Evolutionary conservation across 768 basidiomycete species (phyloP), one percentile per base, ranked within the genome.

Genomic region (Kockovaella imperatae): DNA sequence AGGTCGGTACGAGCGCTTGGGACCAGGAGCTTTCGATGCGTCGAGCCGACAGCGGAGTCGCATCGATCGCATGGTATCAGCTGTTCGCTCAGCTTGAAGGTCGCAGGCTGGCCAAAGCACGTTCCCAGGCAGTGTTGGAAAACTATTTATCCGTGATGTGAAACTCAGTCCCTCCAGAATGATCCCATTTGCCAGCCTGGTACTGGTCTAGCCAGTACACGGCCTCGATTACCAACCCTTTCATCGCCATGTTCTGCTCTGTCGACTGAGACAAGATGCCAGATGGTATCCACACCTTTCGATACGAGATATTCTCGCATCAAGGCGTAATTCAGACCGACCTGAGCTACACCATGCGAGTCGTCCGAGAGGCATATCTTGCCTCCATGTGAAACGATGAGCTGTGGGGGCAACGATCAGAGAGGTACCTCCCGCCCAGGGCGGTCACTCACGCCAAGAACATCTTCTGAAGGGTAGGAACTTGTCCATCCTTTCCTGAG

Each of bases 361-460:
- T 97, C 95, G 67, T 97, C 95, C 4, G 93, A 97, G 23, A 99
- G 76, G 17, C 83, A 79, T 54, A 95, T 80, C 20, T 80, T 79
- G 2, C 91, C 95, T 8, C 77, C 79, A 40, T 76, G 70, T 35
- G 75, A 64, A n/a, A 80, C 57, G 48, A 96, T 85, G 20, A 84
- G 62, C 93, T 96, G 42, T 31, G 24, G 25, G 17, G 30, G 34
- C 20, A 31, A 20, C 4, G 25, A 14, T 35, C 34, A 20, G 48
- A 20, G 7, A 36, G 20, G 29, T 24, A 35, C 7, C 6, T 46
- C 18, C n/a, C n/a, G n/a, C n/a, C n/a, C 18, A 23, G 23, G n/a
- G 17, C 45, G 26, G 23, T n/a, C 1, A 71, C 78, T 62, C 57
- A 84, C 91, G 74, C 82, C 66, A 10, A 87, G 72, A 13, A 93